Evolutionary conservation across 805 yeast genomes (phyloP), one percentile per base, ranked within the genome.

Genomic region (Candida taoyuanica): DNA sequence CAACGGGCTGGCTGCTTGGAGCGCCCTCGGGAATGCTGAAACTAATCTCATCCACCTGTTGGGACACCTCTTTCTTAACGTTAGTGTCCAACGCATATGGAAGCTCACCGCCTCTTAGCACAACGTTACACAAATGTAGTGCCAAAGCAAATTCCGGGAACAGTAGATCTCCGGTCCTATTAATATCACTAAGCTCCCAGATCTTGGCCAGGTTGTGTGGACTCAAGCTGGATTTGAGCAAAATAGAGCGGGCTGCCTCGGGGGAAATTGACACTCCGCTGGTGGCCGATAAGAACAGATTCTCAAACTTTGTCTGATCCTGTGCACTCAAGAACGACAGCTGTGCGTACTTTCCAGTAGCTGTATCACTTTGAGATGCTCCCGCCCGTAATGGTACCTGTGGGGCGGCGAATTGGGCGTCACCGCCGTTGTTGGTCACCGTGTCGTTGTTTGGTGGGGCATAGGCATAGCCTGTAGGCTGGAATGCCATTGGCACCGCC

Each of bases 131-230:
- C 46, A 91, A 69, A 60, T 88, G 91, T 68, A 91, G 76, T 14
- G 96, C 94, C 48, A 91, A 68, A 13, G 95, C 95, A 68, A 91
- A 91, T 59, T 91, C 97, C 1, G 98, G 98, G 56, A 89, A 91
- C 48, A 91, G 63, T 40, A 91, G 71, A 37, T 78, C 73, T 2
- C 98, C 98, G 12, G 93, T 79, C 52, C 76, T 82, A 51, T 81
- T 84, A 2, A 95, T 84, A 56, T 91, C 98, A 14, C 95, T 74
- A 44, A 91, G 68, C 18, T 83, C 79, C 98, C 98, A 91, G 42
- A 91, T 81, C 49, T 82, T 85, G 3, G 94, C 93, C 50, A 91
- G 68, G 26, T 80, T 74, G 25, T 76, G 72, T 2, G 95, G 87
- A 28, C 76, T 64, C 38, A 91, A 68, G 11, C 85, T 84, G 0